Evolutionary conservation across 1,139 yeast species (phyloP).

Genomic region (Taphrina flavorubra): DNA sequence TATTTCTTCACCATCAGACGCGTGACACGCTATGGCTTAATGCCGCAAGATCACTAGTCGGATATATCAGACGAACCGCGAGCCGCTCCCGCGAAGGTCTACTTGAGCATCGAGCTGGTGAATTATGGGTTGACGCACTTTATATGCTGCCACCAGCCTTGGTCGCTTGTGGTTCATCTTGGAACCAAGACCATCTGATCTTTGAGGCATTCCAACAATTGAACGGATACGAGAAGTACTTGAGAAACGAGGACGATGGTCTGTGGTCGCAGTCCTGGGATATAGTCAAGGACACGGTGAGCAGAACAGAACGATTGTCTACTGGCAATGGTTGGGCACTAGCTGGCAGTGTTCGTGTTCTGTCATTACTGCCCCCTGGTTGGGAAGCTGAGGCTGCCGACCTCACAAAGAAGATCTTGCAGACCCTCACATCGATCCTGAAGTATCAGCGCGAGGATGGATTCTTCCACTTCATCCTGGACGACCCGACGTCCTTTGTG

Average conservation of each 20-base stretch:
- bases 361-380: conserved; percentile 35
- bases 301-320: conserved; percentile 22
- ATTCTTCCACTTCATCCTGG: conserved; percentile 36
- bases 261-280: conserved; percentile 40
- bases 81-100: conserved; percentile 37
- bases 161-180: conserved; percentile 29
- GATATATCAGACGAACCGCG: conserved; percentile 31
- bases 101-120: conserved; percentile 33
- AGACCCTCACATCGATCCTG: conserved; percentile 17
- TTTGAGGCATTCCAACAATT: conserved; percentile 38
- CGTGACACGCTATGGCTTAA: conserved; percentile 32
- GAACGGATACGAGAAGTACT: conserved; percentile 36
- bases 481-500: conserved; percentile 31
- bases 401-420: conserved; percentile 15
- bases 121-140: conserved; percentile 37
- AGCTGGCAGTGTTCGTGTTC: conserved; percentile 35
- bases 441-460: conserved; percentile 35
- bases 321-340: conserved; percentile 40
- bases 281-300: conserved; percentile 21
- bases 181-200: conserved; percentile 38
- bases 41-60: conserved; percentile 36
- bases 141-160: conserved; percentile 41
- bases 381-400: conserved; percentile 34
- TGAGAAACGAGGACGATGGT: conserved; percentile 23
- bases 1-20: conserved; percentile 36